Base-by-base conservation (phyloP, 352 stramenopile genomes). In the Phytophthora parvispora region DNA sequence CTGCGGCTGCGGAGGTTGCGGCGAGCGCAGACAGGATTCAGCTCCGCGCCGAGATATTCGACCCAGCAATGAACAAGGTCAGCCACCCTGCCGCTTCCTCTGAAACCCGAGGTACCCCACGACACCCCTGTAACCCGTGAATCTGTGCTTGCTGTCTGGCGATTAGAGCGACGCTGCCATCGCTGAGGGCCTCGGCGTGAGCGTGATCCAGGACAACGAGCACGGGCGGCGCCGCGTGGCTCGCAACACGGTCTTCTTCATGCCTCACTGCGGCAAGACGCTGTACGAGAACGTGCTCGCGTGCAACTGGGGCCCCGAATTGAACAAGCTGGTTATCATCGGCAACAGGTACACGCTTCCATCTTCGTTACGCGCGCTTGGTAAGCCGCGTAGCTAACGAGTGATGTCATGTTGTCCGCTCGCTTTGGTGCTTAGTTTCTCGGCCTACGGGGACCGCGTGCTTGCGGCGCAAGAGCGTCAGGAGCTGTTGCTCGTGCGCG, bases 251-350 rank as follows among this genome's bases (percentile, higher is more conserved):
- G 78, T 98, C 13, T 98, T 97, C 58, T 98, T 96, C 77, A 98
- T 98, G 92, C 93, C 93, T 13, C 93, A 98, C 64, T 98, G 93
- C 58, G 86, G 87, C 22, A 84, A 88, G 47, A 72, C 68, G 51
- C 78, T 98, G 18, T 98, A 98, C 74, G 74, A 95, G 72, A 98
- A 98, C 68, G 82, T 98, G 18, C 67, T 98, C 13, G 82, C 83
- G 48, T 84, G 84, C 58, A 97, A 98, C 64, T 97, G 89, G 86
- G 71, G 71, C 9, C 62, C 45, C 10, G 56, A 52, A 6, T 66
- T 86, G 6, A 40, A 61, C 8, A 68, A 89, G 29, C 36, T 95
- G 32, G 31, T 92, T 38, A 82, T 98, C 56, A 82, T 98, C 22
- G 93, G 93, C 68, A 98, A 98, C 75, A 97, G 89, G 77, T 75